Conservation (phyloP, 495 filamentous ascomycete species). For the Penicillium flavigenum region DNA sequence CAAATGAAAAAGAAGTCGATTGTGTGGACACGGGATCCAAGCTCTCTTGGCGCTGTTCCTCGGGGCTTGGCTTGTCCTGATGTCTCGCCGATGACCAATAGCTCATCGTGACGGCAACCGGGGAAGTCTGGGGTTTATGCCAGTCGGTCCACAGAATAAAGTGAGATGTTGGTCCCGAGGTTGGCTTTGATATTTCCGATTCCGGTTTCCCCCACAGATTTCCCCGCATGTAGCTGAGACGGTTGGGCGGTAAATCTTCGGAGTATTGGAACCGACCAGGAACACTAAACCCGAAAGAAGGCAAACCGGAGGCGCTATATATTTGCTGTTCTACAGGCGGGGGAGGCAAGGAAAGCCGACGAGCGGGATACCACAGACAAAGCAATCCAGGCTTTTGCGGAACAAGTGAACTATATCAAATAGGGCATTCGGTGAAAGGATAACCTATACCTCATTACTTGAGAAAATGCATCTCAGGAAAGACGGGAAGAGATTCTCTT, state of each 20-base stretch:
- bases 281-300: no score
- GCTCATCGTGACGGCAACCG: background rate
- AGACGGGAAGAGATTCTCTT: background rate
- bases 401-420: background rate
- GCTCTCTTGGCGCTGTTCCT: constrained; percentile 4
- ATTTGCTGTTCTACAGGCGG: no score
- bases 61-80: constrained; percentile 3
- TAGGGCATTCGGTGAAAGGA: background rate
- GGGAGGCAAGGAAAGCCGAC: background rate
- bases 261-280: no score
- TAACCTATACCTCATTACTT: background rate
- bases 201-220: background rate
- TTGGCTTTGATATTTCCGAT: background rate
- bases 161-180: background rate
- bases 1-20: constrained; percentile 4
- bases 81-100: background rate
- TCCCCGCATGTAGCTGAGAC: background rate
- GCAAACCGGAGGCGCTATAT: no score
- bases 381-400: background rate
- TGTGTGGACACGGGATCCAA: constrained; percentile 3
- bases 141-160: background rate
- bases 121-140: background rate
- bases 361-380: background rate
- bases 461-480: background rate
- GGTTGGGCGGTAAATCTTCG: no score